Evolutionary conservation across 1,284 basidiomycete genomes (phyloP).

Genomic region (Ceratobasidium sp.): DNA sequence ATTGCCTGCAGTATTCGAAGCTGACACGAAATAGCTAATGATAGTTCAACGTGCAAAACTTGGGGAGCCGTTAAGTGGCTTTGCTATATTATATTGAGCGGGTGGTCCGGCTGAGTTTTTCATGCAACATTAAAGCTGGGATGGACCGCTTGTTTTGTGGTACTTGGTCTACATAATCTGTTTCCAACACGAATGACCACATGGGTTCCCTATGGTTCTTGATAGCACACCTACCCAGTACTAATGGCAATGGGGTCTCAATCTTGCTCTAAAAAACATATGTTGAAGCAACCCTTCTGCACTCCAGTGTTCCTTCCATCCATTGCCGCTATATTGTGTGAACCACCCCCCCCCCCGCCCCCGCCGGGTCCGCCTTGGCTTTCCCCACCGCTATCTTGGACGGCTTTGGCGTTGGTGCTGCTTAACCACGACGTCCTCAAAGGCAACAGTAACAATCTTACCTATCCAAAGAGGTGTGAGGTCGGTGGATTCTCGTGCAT

Average conservation of each 20-base stretch:
- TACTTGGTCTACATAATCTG: too few relatives aligned
- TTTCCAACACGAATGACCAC: neutral
- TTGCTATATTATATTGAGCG: too few relatives aligned
- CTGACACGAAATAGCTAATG: slow-evolving; percentile 26
- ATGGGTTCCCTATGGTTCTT: neutral
- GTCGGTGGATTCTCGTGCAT: neutral
- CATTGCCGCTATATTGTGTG: neutral
- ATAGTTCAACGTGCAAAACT: neutral
- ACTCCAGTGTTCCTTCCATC: neutral
- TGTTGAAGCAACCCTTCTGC: neutral
- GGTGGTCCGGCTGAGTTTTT: too few relatives aligned
- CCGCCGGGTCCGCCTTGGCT: slow-evolving; percentile 18
- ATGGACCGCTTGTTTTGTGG: too few relatives aligned
- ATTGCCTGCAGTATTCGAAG: slow-evolving; percentile 23
- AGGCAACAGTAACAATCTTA: slow-evolving; percentile 6
- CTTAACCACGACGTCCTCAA: slow-evolving; percentile 31
- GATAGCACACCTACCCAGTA: neutral
- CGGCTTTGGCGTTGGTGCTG: neutral
- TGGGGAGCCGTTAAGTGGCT: too few relatives aligned
- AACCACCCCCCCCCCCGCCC: neutral
- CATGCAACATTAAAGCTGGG: too few relatives aligned
- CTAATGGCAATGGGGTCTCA: neutral
- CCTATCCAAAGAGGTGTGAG: slow-evolving; percentile 22
- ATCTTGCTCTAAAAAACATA: neutral
- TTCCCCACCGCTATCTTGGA: slow-evolving; percentile 16